Evolutionary conservation across 208 protist genomes (phyloP), one percentile per base, ranked within the genome.

Genomic region (Spongospora subterranea): DNA sequence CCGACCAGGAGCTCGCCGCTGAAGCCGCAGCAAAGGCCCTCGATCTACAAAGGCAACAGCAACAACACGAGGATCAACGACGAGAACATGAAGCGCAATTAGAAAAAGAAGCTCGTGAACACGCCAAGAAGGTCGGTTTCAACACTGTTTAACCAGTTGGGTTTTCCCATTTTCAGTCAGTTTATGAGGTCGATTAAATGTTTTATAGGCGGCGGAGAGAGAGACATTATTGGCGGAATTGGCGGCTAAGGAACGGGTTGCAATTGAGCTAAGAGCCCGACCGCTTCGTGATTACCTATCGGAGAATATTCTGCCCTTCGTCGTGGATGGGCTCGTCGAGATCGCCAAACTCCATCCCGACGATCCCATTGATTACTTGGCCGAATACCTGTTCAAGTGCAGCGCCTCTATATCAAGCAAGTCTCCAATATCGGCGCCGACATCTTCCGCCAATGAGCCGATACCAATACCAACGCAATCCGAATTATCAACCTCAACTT

Each of bases 341-440:
- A 66, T 89, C 39, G 45, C 46, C 53, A 71, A 76, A 20, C 17
- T 89, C 46, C 88, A 76, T 20, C 88, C 88, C 13, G 88, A 89
- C 32, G 88, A 89, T 46, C 88, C 88, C 32, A 46, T 89, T 13
- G 88, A 89, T n/a, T 89, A 60, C 35, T 35, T 89, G 88, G 88
- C 88, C 46, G 88, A 89, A 89, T 89, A 71, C 88, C 88, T 89
- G 45, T 89, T 89, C 88, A 6, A n/a, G 32, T 71, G 17, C 71
- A 82, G 71, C 35, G 35, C 71, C 17, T 40, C 6, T 6, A 60
- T 24, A 24, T 29, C 50, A 24, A 60, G 6, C 13, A 60, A 6
- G 50, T 6, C n/a, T n/a, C n/a, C 24, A 60, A 6, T 24, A 24
- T 24, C 50, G 50, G 50, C 50, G 50, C 13, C 24, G 50, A 24